Conservation (phyloP, 192 early-diverging fungal species). For the Backusella tarrabulga region DNA sequence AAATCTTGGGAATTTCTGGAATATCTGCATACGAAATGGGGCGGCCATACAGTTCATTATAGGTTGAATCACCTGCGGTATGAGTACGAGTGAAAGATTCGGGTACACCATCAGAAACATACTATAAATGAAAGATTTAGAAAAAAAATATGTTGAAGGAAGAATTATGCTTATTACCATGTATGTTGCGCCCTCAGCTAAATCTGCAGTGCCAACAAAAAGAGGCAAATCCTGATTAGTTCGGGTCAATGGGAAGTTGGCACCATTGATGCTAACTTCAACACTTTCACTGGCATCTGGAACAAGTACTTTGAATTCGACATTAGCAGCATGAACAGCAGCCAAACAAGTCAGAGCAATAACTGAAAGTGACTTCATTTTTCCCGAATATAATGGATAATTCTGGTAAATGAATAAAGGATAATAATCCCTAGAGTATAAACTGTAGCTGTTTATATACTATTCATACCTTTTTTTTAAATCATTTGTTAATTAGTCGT, state of each 20-base stretch:
- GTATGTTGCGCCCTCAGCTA: not conserved
- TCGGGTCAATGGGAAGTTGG: slow-evolving; percentile 10
- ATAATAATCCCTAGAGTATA: not conserved
- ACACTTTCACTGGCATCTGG: slow-evolving; percentile 30
- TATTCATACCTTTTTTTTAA: not conserved
- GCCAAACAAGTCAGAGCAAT: slow-evolving; percentile 21
- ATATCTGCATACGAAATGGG: slow-evolving; percentile 43
- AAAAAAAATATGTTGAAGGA: not conserved
- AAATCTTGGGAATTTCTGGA: slow-evolving; percentile 36
- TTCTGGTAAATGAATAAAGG: not conserved
- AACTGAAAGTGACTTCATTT: slow-evolving; percentile 9
- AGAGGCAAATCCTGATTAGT: not conserved
- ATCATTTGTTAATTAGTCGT: not conserved
- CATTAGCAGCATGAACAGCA: slow-evolving; percentile 29
- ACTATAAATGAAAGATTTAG: slow-evolving; percentile 11
- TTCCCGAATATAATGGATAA: not conserved
- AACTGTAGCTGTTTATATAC: not conserved
- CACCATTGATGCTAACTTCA: slow-evolving; percentile 18
- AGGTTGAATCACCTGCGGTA: slow-evolving; percentile 17
- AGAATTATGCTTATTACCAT: not conserved
- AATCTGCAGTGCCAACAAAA: not conserved
- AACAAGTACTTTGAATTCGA: slow-evolving; percentile 37
- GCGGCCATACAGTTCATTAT: slow-evolving; percentile 38
- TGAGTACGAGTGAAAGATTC: slow-evolving; percentile 36
- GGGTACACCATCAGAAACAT: slow-evolving; percentile 28